A percentile compares a stretch with the other conserved stretches of the same genome.
Conservation (phyloP, 1,284 basidiomycete species). For the Leccinum pallidistipes region DNA sequence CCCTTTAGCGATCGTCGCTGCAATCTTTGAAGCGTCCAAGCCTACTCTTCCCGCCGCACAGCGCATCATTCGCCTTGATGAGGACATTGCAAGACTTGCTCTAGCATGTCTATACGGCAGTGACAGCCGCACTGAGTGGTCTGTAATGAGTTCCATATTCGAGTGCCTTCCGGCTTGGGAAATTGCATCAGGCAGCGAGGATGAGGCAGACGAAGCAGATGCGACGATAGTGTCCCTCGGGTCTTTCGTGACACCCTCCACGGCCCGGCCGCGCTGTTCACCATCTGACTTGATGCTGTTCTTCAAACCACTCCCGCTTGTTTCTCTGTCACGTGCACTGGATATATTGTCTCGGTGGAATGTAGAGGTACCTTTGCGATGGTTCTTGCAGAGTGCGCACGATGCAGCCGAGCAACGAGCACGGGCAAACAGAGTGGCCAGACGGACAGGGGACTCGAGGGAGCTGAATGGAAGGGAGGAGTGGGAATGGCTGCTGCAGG, state of each 20-base stretch:
- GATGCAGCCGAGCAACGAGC: conserved; percentile 73
- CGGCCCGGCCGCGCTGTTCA: conserved; percentile 53
- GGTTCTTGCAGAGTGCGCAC: conserved; percentile 79
- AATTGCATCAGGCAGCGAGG: conserved; percentile 52
- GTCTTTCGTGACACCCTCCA: conserved; percentile 75
- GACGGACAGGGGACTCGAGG: conserved; percentile 62
- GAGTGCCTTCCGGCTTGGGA: conserved; percentile 94
- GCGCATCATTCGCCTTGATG: conserved; percentile 78
- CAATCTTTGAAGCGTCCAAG: conserved; percentile 87
- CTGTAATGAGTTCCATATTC: conserved; percentile 86
- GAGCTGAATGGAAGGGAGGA: conserved; percentile 64
- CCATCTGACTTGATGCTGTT: conserved; percentile 79
- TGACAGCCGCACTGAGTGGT: conserved; percentile 68
- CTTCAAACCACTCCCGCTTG: conserved; percentile 73
- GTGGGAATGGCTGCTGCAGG: conserved; percentile 85
- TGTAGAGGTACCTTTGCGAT: conserved; percentile 75
- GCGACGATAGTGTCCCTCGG: conserved; percentile 80
- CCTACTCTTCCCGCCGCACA: conserved; percentile 72
- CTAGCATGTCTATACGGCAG: conserved; percentile 89
- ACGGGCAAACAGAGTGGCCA: conserved; percentile 84
- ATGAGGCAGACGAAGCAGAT: conserved; percentile 71
- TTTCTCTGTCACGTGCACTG: conserved; percentile 76
- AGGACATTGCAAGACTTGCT: conserved; percentile 81
- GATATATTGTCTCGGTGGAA: conserved; percentile 88
- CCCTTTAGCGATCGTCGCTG: conserved; percentile 64